Evolutionary conservation across 352 stramenopile species (phyloP), one percentile per base, ranked within the genome.

Genomic region (Aphanomyces cochlioides): DNA sequence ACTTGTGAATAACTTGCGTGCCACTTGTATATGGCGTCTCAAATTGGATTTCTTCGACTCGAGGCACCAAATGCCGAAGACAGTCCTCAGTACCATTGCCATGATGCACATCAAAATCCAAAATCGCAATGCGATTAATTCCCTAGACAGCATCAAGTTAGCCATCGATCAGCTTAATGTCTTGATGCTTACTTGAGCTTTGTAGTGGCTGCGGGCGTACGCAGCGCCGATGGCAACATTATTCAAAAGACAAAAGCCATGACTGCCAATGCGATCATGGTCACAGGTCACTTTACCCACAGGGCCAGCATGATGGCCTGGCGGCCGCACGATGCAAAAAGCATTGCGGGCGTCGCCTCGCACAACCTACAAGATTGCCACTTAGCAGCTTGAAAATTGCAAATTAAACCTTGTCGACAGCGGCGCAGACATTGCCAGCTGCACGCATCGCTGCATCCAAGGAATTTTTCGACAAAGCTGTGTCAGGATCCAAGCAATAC

Each of bases 41-140:
- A 63, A 96, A 92, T 5, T 66, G 65, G 13, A 90, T 72, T 71
- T 92, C 88, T 54, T 94, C 81, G 3, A 88, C 85, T 56, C 74
- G 85, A 0, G 96, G 97, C 57, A 96, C 85, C 1, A 99, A 78
- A 60, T 98, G 88, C 15, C 90, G 82, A 56, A 99, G 89, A 63
- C 98, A 97, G 56, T 98, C 85, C 69, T 99, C 95, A 0, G 97
- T 99, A 15, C 97, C 97, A 80, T 99, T 99, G 56, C 97, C 89
- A 75, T 99, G 96, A 75, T 99, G 97, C 34, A 99, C 96, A 78
- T 99, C 97, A 85, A 99, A 99, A 74, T 99, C 97, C 48, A 99
- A 75, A 72, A 99, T 98, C 4, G 95, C 96, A 53, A 99, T 84
- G 63, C 91, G 92, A 63, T 96, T 76, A 56, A 99, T 94, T 2